Percentiles rank a stretch among this genome's conserved stretches.
Conservation (phyloP, 768 basidiomycete species). For the Xerocomellus dryophilus region DNA sequence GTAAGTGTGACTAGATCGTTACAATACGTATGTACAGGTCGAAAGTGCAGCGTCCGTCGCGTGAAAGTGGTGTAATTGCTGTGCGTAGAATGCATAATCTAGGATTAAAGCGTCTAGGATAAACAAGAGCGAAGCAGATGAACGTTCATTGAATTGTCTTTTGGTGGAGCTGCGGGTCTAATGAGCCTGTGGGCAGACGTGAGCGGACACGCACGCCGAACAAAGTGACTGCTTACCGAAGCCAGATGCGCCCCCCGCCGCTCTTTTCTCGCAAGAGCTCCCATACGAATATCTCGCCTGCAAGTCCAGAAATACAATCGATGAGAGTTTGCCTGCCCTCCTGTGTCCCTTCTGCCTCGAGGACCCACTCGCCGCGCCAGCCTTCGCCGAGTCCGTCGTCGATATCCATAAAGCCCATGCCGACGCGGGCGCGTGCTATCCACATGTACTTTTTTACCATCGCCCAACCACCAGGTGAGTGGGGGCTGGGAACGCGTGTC, state of each 20-base stretch:
- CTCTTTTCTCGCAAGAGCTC: conserved; percentile 64
- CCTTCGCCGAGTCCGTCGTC: conserved; percentile 54
- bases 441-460: conserved; percentile 63
- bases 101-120: conserved; percentile 20
- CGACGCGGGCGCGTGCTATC: conserved; percentile 52
- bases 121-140: conserved; percentile 22
- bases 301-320: conserved; percentile 44
- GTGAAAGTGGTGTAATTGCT: not conserved
- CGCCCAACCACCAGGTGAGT: conserved; percentile 57
- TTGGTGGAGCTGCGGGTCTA: conserved; percentile 19
- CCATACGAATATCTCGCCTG: conserved; percentile 41
- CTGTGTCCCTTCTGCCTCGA: conserved; percentile 74
- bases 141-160: conserved; percentile 23
- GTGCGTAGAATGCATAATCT: conserved; percentile 15
- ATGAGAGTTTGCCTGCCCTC: conserved; percentile 58
- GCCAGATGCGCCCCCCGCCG: conserved; percentile 57
- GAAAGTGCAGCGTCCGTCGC: conserved; percentile 14
- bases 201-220: not conserved
- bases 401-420: conserved; percentile 34
- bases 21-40: conserved; percentile 12
- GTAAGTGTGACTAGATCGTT: not conserved
- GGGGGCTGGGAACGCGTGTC: conserved; percentile 51
- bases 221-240: conserved; percentile 46
- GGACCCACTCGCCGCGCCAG: conserved; percentile 74
- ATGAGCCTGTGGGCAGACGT: conserved; percentile 15